Evolutionary conservation across 495 filamentous ascomycete genomes (phyloP), one percentile per base, ranked within the genome.

Genomic region (Rhypophila decipiens): DNA sequence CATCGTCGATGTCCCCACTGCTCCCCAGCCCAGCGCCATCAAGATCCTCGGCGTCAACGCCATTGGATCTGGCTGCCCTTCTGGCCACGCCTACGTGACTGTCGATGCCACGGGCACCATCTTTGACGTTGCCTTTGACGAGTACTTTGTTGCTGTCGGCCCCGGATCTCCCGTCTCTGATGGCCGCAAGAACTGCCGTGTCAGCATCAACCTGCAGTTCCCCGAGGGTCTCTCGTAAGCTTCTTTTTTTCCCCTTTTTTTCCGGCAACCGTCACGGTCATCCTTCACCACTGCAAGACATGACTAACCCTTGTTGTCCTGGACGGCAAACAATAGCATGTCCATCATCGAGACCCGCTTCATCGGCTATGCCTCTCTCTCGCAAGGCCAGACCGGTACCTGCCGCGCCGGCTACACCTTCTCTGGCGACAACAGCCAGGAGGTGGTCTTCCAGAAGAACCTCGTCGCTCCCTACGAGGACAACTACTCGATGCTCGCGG

Each of bases 111-210:
- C 53, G 33, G 60, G 59, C 47, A 66, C 68, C 46, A 62, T 63
- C 49, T 64, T 76, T 42, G 71, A 73, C 31, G 58, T 75, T 18
- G 67, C 71, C 47, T 75, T 75, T 42, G 69, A 75, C 53, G 40
- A 61, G 20, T 77, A 73, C 53, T 60, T 67, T 24, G 71, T 71
- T n/a, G 57, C 57, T 8, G 67, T 70, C 36, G 73, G 73, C 18
- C 66, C 67, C 8, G 65, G 63, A 31, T 58, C 57, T 42, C 24
- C 44, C 17, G 44, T 63, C 27, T 58, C 69, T 20, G 64, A 68
- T 41, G 59, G 51, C 49, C 61, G 58, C 62, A 72, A 73, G 67
- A 69, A 68, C 64, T 75, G 71, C 59, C 69, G 70, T 39, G 41
- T 75, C 35, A 66, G 63, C 57, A 60, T 73, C 58, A 67, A 70